Conservation (phyloP, 2,329 filamentous ascomycete genomes). For the Lasiodiplodia theobromae region DNA sequence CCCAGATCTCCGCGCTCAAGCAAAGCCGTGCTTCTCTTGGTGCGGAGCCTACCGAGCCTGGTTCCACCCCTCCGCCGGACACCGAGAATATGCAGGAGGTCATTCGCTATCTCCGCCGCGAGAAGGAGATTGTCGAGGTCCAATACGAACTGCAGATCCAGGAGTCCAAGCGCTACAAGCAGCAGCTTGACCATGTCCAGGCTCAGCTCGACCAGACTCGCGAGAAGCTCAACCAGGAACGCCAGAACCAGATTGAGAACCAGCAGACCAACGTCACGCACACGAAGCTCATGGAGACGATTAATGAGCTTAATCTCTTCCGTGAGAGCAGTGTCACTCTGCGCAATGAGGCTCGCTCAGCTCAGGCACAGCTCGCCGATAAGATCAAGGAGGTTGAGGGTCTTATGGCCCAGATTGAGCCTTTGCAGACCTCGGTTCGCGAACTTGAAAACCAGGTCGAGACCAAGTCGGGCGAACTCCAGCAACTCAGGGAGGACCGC, state of each 20-base stretch:
- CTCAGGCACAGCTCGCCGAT: conserved; percentile 76
- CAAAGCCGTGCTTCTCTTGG: conserved; percentile 69
- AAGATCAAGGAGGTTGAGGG: conserved; percentile 78
- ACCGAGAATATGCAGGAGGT: conserved; percentile 85
- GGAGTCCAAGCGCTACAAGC: conserved; percentile 85
- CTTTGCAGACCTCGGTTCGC: conserved; percentile 78
- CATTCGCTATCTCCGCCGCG: conserved; percentile 87
- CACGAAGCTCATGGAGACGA: conserved; percentile 89
- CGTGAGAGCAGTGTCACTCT: conserved; percentile 93
- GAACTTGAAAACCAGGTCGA: conserved; percentile 83
- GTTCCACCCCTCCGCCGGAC: conserved; percentile 61
- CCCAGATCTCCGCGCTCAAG: conserved; percentile 81
- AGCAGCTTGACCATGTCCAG: conserved; percentile 87
- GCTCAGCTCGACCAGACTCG: conserved; percentile 87
- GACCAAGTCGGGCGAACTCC: conserved; percentile 86
- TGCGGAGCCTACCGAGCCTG: conserved; percentile 59
- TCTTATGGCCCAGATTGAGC: conserved; percentile 77
- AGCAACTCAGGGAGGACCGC: conserved; percentile 86
- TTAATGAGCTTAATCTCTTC: conserved; percentile 95
- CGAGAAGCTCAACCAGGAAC: conserved; percentile 89
- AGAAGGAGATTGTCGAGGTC: conserved; percentile 98
- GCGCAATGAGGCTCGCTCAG: conserved; percentile 82
- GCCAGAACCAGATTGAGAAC: conserved; percentile 75
- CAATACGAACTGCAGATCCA: conserved; percentile 89
- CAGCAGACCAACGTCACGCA: conserved; percentile 78